Percentiles rank a stretch among this genome's conserved stretches.
Evolutionary conservation across 345 rosid species (phyloP).

Genomic region (Trapa incisa): DNA sequence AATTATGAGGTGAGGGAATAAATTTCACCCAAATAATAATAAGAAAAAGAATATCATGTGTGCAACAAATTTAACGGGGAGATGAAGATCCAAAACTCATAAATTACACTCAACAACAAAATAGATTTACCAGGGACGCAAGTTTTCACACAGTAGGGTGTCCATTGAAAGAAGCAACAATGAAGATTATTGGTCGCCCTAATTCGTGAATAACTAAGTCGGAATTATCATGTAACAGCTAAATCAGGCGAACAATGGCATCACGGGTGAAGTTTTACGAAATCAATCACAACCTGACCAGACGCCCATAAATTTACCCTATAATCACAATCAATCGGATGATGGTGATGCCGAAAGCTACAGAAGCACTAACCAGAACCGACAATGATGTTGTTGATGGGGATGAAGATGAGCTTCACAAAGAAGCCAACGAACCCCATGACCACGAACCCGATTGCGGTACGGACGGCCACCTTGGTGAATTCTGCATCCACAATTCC

Average conservation of each 20-base stretch:
- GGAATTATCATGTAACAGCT: not conserved
- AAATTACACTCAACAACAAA: not conserved
- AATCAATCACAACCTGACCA: not conserved
- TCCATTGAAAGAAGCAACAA: not conserved
- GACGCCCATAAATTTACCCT: not conserved
- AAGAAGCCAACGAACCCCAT: conserved; percentile 87
- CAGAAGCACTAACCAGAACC: conserved; percentile 39
- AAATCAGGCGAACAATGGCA: not conserved
- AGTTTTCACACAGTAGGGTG: not conserved
- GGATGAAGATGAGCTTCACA: conserved; percentile 72
- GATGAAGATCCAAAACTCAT: not conserved
- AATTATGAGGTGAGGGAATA: not conserved
- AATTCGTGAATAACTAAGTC: not conserved
- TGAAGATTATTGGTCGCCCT: not conserved
- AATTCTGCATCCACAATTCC: conserved; percentile 28
- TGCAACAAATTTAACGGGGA: not conserved
- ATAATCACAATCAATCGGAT: not conserved
- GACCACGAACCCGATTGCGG: conserved; percentile 76
- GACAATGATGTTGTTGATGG: conserved; percentile 81
- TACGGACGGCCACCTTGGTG: conserved; percentile 68
- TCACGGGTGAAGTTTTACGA: not conserved
- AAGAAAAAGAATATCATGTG: not conserved
- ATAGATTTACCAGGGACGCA: not conserved
- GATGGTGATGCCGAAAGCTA: not conserved
- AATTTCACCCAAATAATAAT: not conserved